Conservation (phyloP, 192 early-diverging fungal genomes). For the Umbelopsis sp. region DNA sequence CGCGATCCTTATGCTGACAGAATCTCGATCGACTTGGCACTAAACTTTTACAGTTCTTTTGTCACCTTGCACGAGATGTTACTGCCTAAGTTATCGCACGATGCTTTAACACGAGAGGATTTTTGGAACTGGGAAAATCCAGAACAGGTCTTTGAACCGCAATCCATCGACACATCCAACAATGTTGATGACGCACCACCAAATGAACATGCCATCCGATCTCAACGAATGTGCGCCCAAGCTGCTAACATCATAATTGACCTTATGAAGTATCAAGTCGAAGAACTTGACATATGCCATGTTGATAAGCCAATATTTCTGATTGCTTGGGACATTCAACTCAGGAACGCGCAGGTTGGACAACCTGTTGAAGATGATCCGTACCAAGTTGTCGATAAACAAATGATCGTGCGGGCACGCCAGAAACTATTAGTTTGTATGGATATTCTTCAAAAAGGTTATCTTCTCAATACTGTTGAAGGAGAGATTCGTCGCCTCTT, state of each 20-base stretch:
- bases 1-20: constrained; percentile 16
- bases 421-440: neutral
- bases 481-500: neutral
- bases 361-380: neutral
- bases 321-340: constrained; percentile 23
- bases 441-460: neutral
- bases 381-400: neutral
- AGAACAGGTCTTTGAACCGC: neutral
- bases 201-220: constrained; percentile 17
- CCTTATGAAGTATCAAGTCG: constrained; percentile 20
- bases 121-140: neutral
- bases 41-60: constrained; percentile 12
- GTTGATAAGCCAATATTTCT: constrained; percentile 10
- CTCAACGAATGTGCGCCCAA: constrained; percentile 22
- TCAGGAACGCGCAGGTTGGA: constrained; percentile 23
- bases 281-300: constrained; percentile 8
- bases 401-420: neutral
- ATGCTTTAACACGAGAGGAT: neutral
- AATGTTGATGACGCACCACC: neutral
- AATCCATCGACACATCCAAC: neutral
- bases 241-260: constrained; percentile 19
- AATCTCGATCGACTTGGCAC: constrained; percentile 6
- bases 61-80: constrained; percentile 20
- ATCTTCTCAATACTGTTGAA: neutral
- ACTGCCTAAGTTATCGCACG: neutral